Conservation (phyloP, 805 yeast genomes). For the Cyberlindnera bimundalis region DNA sequence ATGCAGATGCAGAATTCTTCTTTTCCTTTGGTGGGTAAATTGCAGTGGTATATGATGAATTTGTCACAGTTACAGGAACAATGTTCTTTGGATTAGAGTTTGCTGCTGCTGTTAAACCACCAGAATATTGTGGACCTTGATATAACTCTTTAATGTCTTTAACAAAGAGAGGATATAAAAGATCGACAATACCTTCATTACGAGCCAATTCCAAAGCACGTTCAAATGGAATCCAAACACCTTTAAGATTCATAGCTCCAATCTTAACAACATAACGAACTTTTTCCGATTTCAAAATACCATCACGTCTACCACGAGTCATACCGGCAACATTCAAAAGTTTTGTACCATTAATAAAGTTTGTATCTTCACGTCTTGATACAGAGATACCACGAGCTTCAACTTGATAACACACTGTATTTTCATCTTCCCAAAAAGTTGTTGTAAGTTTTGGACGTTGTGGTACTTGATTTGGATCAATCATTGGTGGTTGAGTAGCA, state of each 20-base stretch:
- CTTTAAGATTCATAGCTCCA: conserved; percentile 73
- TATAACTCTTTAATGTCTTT: conserved; percentile 53
- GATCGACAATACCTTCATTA: conserved; percentile 59
- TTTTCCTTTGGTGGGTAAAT: conserved; percentile 22
- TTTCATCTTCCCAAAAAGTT: conserved; percentile 76
- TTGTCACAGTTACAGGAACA: conserved; percentile 28
- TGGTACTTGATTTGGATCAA: conserved; percentile 28
- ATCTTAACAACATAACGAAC: conserved; percentile 67
- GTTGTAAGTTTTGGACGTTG: conserved; percentile 59
- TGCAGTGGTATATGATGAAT: conserved; percentile 22
- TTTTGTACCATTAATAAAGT: conserved; percentile 71
- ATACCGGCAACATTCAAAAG: conserved; percentile 65
- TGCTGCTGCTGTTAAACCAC: conserved; percentile 31
- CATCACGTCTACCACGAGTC: conserved; percentile 73
- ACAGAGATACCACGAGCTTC: conserved; percentile 67
- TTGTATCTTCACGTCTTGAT: conserved; percentile 66
- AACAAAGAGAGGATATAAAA: conserved; percentile 56
- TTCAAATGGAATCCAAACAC: conserved; percentile 76
- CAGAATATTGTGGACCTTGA: conserved; percentile 31
- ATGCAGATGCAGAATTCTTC: conserved; percentile 6
- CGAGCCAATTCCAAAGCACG: conserved; percentile 68
- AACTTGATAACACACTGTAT: conserved; percentile 67
- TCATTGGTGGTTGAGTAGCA: conserved; percentile 19
- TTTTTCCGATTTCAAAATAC: conserved; percentile 63
- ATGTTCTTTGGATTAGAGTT: conserved; percentile 28